These are phyloP conservation scores for Barnettozyma vustinii DNA, from an alignment of 805 yeast species.

Conservation along the genomic window DNA sequence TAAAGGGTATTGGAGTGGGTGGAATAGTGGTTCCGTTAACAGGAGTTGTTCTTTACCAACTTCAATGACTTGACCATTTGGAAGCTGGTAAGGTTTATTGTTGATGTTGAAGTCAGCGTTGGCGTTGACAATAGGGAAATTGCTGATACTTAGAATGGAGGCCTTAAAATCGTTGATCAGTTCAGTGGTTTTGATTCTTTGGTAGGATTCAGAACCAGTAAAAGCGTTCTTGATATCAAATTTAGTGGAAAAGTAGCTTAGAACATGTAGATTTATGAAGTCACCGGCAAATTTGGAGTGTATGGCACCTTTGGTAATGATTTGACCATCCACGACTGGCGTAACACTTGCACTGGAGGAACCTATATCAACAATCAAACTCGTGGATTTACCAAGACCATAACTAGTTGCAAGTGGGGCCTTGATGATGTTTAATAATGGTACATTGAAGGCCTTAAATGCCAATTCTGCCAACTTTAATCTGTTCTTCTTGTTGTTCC, in stretches of 20 bases:
- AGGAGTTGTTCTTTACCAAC: slow-evolving; percentile 49
- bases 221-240: slow-evolving; percentile 20
- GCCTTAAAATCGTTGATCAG: slow-evolving; percentile 46
- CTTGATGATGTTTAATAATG: slow-evolving; percentile 69
- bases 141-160: slow-evolving; percentile 33
- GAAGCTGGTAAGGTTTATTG: slow-evolving; percentile 50
- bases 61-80: slow-evolving; percentile 44
- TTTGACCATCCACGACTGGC: slow-evolving; percentile 71
- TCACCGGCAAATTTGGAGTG: slow-evolving; percentile 82
- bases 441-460: slow-evolving; percentile 69
- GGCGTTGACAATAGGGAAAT: slow-evolving; percentile 33
- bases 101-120: slow-evolving; percentile 29
- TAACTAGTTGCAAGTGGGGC: slow-evolving; percentile 74
- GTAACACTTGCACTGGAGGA: slow-evolving; percentile 64
- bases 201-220: slow-evolving; percentile 32
- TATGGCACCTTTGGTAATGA: slow-evolving; percentile 57
- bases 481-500: slow-evolving; percentile 61
- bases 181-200: slow-evolving; percentile 32
- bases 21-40: slow-evolving; percentile 65
- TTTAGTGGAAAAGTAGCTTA: slow-evolving; percentile 39
- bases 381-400: slow-evolving; percentile 72
- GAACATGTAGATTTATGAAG: slow-evolving; percentile 62
- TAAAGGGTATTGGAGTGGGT: slow-evolving; percentile 49
- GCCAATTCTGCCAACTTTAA: slow-evolving; percentile 61
- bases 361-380: slow-evolving; percentile 79